These are phyloP conservation scores for Saturnispora sekii DNA, from an alignment of 805 yeast species.

Conservation along the genomic window DNA sequence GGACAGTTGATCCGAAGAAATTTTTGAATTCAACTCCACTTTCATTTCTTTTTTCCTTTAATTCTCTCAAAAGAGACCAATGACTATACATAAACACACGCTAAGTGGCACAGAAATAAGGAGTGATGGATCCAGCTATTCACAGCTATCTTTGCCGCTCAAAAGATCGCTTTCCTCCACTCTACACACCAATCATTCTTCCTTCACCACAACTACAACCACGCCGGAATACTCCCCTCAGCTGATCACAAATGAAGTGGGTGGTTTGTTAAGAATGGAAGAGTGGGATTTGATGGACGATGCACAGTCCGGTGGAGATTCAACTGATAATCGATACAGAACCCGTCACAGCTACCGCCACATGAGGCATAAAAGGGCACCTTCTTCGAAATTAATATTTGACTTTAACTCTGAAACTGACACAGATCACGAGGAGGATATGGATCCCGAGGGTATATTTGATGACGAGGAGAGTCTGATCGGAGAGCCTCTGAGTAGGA, in stretches of 20 bases:
- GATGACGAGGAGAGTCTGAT: too few species aligned
- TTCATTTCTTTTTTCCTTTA: not conserved
- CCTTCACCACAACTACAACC: constrained; percentile 7
- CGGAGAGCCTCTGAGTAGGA: too few species aligned
- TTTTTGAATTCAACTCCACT: not conserved
- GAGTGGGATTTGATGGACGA: constrained; percentile 17
- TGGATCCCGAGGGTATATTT: constrained; percentile 1
- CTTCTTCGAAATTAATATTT: not conserved
- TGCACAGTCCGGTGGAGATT: not conserved
- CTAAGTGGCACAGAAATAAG: not conserved
- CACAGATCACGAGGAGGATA: constrained; percentile 6
- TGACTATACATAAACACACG: constrained; percentile 20
- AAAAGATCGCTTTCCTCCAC: constrained; percentile 17
- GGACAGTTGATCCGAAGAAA: not conserved
- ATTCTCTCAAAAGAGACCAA: not conserved
- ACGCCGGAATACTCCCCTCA: constrained; percentile 27
- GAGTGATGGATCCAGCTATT: constrained; percentile 1
- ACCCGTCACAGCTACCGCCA: not conserved
- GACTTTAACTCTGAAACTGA: constrained; percentile 11
- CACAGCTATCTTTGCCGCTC: constrained; percentile 1
- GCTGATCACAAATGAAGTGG: constrained; percentile 23
- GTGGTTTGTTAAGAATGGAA: constrained; percentile 17
- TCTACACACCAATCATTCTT: constrained; percentile 14
- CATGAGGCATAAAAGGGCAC: not conserved
- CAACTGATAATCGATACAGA: too few species aligned